Evolutionary conservation across 805 yeast genomes (phyloP).

Genomic region (Jamesozyma hellenica): DNA sequence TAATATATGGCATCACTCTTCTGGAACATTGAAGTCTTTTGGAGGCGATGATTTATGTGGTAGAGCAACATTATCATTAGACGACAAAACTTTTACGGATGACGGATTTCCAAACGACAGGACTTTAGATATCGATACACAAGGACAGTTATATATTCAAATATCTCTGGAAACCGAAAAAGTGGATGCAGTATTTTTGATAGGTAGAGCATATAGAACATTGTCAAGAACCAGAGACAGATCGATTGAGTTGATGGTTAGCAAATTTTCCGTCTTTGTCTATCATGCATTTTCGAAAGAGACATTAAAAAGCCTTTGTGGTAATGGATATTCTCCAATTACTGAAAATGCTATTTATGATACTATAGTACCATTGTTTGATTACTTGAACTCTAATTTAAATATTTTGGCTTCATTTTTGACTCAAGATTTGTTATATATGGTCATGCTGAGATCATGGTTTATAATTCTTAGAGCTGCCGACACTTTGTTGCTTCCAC

Average conservation of each 20-base stretch:
- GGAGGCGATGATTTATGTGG: slow-evolving; percentile 59
- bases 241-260: slow-evolving; percentile 59
- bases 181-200: slow-evolving; percentile 67
- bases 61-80: slow-evolving; percentile 46
- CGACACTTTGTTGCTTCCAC: slow-evolving; percentile 66
- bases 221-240: slow-evolving; percentile 56
- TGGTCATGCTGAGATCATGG: slow-evolving; percentile 78
- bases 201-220: slow-evolving; percentile 66
- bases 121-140: slow-evolving; percentile 50
- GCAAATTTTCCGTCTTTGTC: slow-evolving; percentile 58
- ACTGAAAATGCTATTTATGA: slow-evolving; percentile 43
- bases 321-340: slow-evolving; percentile 38
- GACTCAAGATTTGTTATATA: slow-evolving; percentile 43
- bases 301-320: slow-evolving; percentile 49
- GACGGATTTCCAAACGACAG: slow-evolving; percentile 60
- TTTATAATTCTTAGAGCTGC: slow-evolving; percentile 55
- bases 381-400: slow-evolving; percentile 61
- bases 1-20: slow-evolving; percentile 61
- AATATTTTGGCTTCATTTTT: slow-evolving; percentile 51
- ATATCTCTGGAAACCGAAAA: slow-evolving; percentile 72
- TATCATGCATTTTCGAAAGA: slow-evolving; percentile 45
- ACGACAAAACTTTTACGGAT: slow-evolving; percentile 51
- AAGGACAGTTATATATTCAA: slow-evolving; percentile 57
- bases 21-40: slow-evolving; percentile 24
- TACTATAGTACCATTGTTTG: slow-evolving; percentile 63